These are phyloP conservation scores for Hansenula anomala DNA, from an alignment of 1,139 yeast genomes.

Conservation along the genomic window DNA sequence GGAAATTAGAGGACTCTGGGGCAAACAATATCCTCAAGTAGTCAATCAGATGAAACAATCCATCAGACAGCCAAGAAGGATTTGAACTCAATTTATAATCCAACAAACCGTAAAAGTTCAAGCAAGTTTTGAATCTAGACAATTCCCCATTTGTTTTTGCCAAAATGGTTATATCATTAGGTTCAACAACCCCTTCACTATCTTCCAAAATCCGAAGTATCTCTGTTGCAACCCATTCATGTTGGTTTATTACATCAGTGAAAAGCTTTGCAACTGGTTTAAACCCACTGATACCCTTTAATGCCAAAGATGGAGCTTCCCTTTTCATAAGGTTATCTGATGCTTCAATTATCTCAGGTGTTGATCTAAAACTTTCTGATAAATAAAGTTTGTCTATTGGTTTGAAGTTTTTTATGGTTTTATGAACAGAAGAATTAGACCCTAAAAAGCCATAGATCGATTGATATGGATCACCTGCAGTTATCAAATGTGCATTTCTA, in stretches of 20 bases:
- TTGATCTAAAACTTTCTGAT: conserved; percentile 51
- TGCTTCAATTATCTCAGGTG: conserved; percentile 47
- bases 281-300: conserved; percentile 12
- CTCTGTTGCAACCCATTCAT: conserved; percentile 39
- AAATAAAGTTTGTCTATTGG: conserved; percentile 30
- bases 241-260: conserved; percentile 31
- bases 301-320: conserved; percentile 5
- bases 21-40: conserved; percentile 37
- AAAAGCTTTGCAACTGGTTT: conserved; percentile 32
- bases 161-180: conserved; percentile 51
- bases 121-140: conserved; percentile 34
- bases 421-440: conserved; percentile 30
- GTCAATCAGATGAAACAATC: conserved; percentile 45
- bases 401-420: conserved; percentile 14
- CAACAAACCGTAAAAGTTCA: conserved; percentile 39
- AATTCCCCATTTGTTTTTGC: conserved; percentile 52
- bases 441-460: conserved; percentile 67
- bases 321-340: conserved; percentile 30
- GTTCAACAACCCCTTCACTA: conserved; percentile 42
- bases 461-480: conserved; percentile 75
- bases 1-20: conserved; percentile 27
- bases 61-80: conserved; percentile 50
- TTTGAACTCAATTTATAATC: conserved; percentile 41
- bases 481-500: conserved; percentile 44
- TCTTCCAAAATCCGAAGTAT: conserved; percentile 37